Percentiles rank a stretch among this genome's conserved stretches.
These are phyloP conservation scores for Agaricus blazei DNA, from an alignment of 768 basidiomycete species.

Conservation along the genomic window DNA sequence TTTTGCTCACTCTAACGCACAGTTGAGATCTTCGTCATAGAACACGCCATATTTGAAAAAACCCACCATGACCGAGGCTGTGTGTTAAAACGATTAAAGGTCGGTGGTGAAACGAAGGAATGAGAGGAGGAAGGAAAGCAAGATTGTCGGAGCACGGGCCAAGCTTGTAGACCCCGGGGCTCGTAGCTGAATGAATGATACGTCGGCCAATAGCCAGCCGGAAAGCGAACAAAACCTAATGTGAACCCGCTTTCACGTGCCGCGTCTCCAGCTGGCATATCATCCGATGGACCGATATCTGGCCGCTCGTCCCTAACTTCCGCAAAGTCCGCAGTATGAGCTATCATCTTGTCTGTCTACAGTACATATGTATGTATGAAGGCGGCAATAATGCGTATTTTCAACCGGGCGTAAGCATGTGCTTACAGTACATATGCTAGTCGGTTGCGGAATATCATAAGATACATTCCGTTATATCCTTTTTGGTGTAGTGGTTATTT, in stretches of 20 bases:
- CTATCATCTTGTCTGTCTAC: too few species aligned
- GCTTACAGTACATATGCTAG: too few species aligned
- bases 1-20: conserved; percentile 22
- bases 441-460: background rate
- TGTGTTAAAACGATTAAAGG: too few species aligned
- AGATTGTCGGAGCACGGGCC: too few species aligned
- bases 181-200: too few species aligned
- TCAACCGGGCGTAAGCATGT: background rate
- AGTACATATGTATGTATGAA: too few species aligned
- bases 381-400: conserved; percentile 1
- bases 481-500: too few species aligned
- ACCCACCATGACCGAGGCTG: conserved; percentile 15
- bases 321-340: background rate
- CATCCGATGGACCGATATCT: background rate
- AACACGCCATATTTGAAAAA: background rate
- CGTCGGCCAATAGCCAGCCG: background rate
- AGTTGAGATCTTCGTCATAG: background rate
- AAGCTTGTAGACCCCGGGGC: too few species aligned
- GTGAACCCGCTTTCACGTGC: background rate
- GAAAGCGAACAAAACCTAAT: background rate
- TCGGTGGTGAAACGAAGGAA: too few species aligned
- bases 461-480: too few species aligned
- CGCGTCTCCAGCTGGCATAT: background rate
- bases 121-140: too few species aligned
- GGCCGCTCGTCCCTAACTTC: background rate